phyloP scores from a whole-genome alignment of 257 asterid species.

The Petunia axillaris region DNA sequence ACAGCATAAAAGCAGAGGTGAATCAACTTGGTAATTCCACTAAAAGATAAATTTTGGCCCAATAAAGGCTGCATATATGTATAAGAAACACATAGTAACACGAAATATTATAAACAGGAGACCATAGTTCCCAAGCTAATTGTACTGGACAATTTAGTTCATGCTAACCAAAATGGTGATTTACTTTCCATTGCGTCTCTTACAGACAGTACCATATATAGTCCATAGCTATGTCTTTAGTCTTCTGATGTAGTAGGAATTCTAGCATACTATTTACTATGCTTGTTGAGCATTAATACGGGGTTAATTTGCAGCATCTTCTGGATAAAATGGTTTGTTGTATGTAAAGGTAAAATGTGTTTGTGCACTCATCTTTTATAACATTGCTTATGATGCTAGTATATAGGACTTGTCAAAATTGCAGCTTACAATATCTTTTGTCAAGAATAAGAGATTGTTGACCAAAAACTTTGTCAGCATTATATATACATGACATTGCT shows the following conservation, averaged over 20 bases:
- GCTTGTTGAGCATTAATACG: background rate
- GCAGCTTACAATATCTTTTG: slow-evolving; percentile 1
- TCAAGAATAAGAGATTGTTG: background rate
- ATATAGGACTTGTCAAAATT: background rate
- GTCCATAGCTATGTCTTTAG: no score
- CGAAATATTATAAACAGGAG: background rate
- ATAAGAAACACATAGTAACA: background rate
- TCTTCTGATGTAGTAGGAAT: background rate
- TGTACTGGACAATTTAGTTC: background rate
- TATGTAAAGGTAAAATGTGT: no score
- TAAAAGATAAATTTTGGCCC: background rate
- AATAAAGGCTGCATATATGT: background rate
- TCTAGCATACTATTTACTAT: background rate
- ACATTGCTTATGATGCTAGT: no score
- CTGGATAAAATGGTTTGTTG: no score
- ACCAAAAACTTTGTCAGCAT: background rate
- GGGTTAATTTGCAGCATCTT: background rate
- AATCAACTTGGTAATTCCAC: slow-evolving; percentile 3
- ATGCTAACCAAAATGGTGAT: background rate
- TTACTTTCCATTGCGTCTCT: background rate
- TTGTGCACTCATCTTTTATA: no score
- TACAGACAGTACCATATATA: background rate
- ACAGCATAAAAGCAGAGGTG: slow-evolving; percentile 4
- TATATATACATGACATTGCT: background rate
- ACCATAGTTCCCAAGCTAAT: background rate